phyloP scores from a whole-genome alignment of 805 yeast species.

The Lipomyces mesembrius region DNA sequence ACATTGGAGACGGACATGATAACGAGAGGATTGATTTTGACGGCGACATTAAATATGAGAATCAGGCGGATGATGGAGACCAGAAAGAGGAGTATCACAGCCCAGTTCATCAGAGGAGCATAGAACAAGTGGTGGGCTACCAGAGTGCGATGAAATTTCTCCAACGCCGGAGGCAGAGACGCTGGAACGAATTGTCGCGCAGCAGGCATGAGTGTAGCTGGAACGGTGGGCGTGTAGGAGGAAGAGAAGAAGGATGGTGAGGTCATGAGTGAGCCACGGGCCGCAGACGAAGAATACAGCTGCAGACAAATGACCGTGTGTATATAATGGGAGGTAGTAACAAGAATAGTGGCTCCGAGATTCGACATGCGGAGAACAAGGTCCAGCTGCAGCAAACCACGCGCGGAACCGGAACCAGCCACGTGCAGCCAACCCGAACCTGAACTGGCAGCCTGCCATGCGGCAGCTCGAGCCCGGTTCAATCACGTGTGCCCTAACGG shows the following conservation, averaged over 20 bases:
- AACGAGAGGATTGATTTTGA: conserved; percentile 66
- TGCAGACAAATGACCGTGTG: not conserved
- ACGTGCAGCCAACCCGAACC: no score
- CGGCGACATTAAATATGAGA: conserved; percentile 46
- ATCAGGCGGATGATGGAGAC: conserved; percentile 45
- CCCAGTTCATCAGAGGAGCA: conserved; percentile 47
- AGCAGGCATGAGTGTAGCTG: conserved; percentile 24
- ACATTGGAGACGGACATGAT: conserved; percentile 82
- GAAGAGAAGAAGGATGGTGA: conserved; percentile 36
- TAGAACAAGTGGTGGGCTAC: conserved; percentile 30
- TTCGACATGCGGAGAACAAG: no score
- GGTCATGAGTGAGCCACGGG: conserved; percentile 24
- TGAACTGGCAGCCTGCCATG: no score
- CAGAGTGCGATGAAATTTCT: conserved; percentile 20
- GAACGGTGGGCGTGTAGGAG: conserved; percentile 29
- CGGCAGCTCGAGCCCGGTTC: no score
- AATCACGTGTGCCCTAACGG: no score
- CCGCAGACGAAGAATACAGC: not conserved
- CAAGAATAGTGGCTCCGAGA: no score
- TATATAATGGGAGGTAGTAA: not conserved
- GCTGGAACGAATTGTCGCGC: conserved; percentile 18
- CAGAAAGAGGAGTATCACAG: conserved; percentile 43
- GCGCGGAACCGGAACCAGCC: no score
- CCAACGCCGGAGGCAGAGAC: conserved; percentile 26
- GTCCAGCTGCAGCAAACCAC: no score